Evolutionary conservation across 108 stramenopile genomes (phyloP).

Genomic region (Hondaea fermentalgiana): DNA sequence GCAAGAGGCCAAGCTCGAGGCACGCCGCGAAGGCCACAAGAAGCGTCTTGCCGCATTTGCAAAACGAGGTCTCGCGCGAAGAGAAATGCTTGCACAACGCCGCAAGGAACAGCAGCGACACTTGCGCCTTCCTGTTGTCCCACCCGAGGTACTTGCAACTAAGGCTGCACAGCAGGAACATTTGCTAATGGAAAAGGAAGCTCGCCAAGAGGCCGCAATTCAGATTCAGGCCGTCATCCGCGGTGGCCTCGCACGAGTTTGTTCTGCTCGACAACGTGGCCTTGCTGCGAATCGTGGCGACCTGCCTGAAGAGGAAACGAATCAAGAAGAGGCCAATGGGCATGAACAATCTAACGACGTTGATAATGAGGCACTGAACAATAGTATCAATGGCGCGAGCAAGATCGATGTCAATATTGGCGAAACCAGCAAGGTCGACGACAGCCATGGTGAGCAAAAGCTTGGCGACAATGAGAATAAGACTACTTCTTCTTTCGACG

Average conservation of each 20-base stretch:
- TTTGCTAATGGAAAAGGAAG: neutral
- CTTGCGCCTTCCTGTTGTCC: neutral
- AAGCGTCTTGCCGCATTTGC: neutral
- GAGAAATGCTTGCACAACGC: neutral
- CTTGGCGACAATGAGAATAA: no score
- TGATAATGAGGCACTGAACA: no score
- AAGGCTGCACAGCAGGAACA: neutral
- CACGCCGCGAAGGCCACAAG: neutral
- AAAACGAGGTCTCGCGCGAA: neutral
- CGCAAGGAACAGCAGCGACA: neutral
- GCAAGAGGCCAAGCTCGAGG: neutral
- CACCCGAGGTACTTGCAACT: neutral
- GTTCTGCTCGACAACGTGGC: neutral
- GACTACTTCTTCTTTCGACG: no score
- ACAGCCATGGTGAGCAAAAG: no score
- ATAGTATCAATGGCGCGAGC: no score
- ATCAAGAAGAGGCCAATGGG: neutral
- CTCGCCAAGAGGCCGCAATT: neutral
- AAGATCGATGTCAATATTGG: no score
- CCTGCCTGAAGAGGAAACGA: neutral
- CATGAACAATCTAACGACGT: neutral
- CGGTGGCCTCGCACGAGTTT: neutral
- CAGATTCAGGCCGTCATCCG: neutral
- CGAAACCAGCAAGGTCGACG: no score
- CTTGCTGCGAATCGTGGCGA: neutral